Evolutionary conservation across 106 monocot species (phyloP), one percentile per base, ranked within the genome.

Genomic region (Phalaenopsis equestris): DNA sequence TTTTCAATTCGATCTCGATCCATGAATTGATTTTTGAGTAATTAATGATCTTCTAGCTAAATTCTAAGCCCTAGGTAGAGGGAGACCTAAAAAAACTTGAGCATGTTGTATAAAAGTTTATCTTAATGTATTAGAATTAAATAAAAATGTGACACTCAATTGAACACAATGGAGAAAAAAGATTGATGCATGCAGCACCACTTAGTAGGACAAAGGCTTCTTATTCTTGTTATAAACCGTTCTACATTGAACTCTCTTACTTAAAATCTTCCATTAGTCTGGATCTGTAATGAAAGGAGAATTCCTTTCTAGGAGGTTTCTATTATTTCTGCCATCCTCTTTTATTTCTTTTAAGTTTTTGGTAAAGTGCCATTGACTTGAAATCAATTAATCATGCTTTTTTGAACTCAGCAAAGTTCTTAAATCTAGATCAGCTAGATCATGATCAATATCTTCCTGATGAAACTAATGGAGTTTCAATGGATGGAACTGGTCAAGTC

Each of bases 401-500:
- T 21, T 38, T 81, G 70, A 8, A 36, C 43, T 43, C 87, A 93
- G 93, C 93, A 2, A 94, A 99, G 77, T 99, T 99, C 84, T 78
- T 99, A 58, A 93, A 92, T 79, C 80, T 89, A 23, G 98, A 99
- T 84, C 94, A 97, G 83, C 78, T 91, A 42, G 92, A 94, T 79
- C 91, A 83, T 79, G 91, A 93, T 73, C 89, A 93, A 42, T 74
- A 83, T 81, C 80, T 90, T 82, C 89, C 94, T 37, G 78, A 80
- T 55, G 93, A 95, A 43, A 77, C 80, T 84, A 85, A 79, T 85
- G 94, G 89, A 77, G 67, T 83, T 88, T 99, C 98, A 79, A 76
- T 87, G 48, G 94, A 99, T 85, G 94, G 94, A 81, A 99, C 98
- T 83, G 93, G 98, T 85, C 98, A 93, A 95, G 92, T 99, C n/a